Percentiles rank a stretch among this genome's conserved stretches.
These are phyloP conservation scores for Globisporangium cederbergense DNA, from an alignment of 352 stramenopile genomes.

Conservation along the genomic window DNA sequence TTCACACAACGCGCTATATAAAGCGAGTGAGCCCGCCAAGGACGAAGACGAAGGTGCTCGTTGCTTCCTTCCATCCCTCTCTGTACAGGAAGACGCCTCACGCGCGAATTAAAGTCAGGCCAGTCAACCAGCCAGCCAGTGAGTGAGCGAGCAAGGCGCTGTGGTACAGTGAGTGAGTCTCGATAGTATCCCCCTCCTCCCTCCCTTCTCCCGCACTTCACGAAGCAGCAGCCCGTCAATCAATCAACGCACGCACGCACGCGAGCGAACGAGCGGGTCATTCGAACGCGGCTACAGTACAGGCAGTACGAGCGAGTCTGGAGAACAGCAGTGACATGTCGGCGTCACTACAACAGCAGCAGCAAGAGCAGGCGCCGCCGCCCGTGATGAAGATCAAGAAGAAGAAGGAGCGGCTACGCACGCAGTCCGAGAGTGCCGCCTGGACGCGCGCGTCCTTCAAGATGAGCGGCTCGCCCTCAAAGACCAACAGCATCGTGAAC, in stretches of 20 bases:
- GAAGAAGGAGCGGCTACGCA: conserved; percentile 67
- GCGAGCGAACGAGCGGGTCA: neutral
- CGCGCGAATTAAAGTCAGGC: neutral
- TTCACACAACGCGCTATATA: neutral
- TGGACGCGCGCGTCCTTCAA: conserved; percentile 70
- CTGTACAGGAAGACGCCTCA: neutral
- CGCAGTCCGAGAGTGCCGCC: conserved; percentile 68
- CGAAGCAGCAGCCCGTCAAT: too few species aligned
- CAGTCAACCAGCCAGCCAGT: neutral
- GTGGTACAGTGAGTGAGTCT: too few species aligned
- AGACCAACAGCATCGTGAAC: conserved; percentile 15
- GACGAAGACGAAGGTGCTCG: neutral
- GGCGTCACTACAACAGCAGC: neutral
- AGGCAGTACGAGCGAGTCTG: conserved; percentile 2
- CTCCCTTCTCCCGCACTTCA: neutral
- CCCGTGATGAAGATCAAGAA: conserved; percentile 23
- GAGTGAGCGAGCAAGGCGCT: neutral
- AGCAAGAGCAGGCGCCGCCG: conserved; percentile 1
- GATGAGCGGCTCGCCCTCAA: conserved; percentile 43
- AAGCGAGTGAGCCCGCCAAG: neutral
- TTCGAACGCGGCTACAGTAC: neutral
- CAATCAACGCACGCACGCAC: too few species aligned
- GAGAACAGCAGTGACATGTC: conserved; percentile 2
- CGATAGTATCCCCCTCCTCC: neutral
- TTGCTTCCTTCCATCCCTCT: neutral